Conservation (phyloP, 495 filamentous ascomycete species). For the Lophiotrema nucula region DNA sequence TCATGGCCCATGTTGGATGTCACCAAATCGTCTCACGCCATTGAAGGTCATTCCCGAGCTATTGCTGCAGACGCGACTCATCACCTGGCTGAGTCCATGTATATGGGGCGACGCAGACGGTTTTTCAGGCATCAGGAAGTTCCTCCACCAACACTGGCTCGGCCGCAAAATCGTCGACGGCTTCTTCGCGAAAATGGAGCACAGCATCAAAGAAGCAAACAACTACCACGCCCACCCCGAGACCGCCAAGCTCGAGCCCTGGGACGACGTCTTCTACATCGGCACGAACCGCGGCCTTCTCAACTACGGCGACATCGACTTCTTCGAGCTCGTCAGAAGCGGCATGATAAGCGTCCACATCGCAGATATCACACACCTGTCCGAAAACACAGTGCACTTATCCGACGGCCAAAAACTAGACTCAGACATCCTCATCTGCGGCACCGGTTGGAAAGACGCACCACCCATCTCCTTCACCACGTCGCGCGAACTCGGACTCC, state of each 20-base stretch:
- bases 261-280: slow-evolving; percentile 55
- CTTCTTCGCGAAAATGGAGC: slow-evolving; percentile 65
- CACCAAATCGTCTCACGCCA: slow-evolving; percentile 61
- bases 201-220: slow-evolving; percentile 60
- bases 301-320: slow-evolving; percentile 21
- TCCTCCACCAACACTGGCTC: slow-evolving; percentile 66
- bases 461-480: slow-evolving; percentile 65
- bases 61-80: slow-evolving; percentile 60
- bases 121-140: slow-evolving; percentile 45
- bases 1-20: slow-evolving; percentile 72
- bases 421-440: slow-evolving; percentile 65
- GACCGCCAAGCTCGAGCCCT: slow-evolving; percentile 62
- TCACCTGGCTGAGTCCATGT: slow-evolving; percentile 67
- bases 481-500: slow-evolving; percentile 36
- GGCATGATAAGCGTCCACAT: slow-evolving; percentile 62
- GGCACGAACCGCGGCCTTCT: slow-evolving; percentile 25
- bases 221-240: slow-evolving; percentile 62
- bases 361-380: slow-evolving; percentile 57
- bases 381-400: slow-evolving; percentile 53
- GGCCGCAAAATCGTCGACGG: slow-evolving; percentile 66
- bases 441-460: slow-evolving; percentile 44
- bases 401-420: slow-evolving; percentile 54
- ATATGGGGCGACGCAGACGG: slow-evolving; percentile 60
- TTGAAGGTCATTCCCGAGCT: slow-evolving; percentile 61
- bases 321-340: slow-evolving; percentile 35